Conservation (phyloP, 1,284 basidiomycete species). For the Mycocalia duriaeana region DNA sequence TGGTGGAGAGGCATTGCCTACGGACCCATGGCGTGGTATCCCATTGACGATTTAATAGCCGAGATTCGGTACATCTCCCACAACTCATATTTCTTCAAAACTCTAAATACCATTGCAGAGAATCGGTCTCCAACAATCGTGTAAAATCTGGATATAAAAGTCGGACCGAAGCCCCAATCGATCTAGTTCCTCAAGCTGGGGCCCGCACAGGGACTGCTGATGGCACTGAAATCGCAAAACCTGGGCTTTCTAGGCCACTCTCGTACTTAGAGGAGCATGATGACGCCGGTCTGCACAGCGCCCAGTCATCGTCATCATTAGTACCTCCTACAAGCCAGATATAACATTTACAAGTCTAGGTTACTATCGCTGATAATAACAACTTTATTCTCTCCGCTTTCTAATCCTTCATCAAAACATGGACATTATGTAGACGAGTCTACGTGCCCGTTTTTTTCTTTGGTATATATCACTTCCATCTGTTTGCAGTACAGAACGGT, state of each 20-base stretch:
- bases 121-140: slow-evolving; percentile 69
- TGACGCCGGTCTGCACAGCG: slow-evolving; percentile 14
- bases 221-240: slow-evolving; percentile 56
- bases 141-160: slow-evolving; percentile 62
- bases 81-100: slow-evolving; percentile 1
- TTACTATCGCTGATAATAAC: too few species aligned
- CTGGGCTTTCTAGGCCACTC: slow-evolving; percentile 42
- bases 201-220: slow-evolving; percentile 58
- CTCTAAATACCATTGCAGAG: slow-evolving; percentile 33
- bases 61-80: slow-evolving; percentile 59
- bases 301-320: slow-evolving; percentile 10
- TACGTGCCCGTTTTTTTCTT: too few species aligned
- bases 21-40: slow-evolving; percentile 66
- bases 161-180: slow-evolving; percentile 53
- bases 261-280: slow-evolving; percentile 40
- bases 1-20: slow-evolving; percentile 71
- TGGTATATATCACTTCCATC: too few species aligned
- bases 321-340: slow-evolving; percentile 33
- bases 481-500: too few species aligned
- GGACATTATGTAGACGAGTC: too few species aligned
- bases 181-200: slow-evolving; percentile 63
- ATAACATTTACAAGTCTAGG: slow-evolving; percentile 38
- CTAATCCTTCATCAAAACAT: too few species aligned
- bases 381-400: too few species aligned
- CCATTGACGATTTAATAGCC: slow-evolving; percentile 71